A percentile compares a stretch with the other conserved stretches of the same genome.
phyloP scores from a whole-genome alignment of 495 filamentous ascomycete species.

The Chaetomium tenue region DNA sequence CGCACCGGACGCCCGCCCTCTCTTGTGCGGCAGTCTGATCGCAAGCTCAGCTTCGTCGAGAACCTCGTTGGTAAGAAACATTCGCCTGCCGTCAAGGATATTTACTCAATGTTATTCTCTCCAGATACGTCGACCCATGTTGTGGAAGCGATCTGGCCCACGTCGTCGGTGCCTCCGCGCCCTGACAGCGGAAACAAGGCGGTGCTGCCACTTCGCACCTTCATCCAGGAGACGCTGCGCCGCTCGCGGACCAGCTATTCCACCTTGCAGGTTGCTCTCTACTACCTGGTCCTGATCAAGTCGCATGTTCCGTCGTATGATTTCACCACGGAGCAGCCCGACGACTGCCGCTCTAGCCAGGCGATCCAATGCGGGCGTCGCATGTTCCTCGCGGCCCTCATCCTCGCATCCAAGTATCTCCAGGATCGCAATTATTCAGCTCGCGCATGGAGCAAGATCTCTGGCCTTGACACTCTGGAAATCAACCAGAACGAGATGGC shows the following conservation, averaged over 20 bases:
- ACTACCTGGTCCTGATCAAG: slow-evolving; percentile 93
- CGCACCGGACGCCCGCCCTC: slow-evolving; percentile 71
- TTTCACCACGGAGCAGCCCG: slow-evolving; percentile 83
- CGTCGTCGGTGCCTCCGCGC: slow-evolving; percentile 60
- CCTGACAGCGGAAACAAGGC: slow-evolving; percentile 59
- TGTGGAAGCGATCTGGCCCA: slow-evolving; percentile 96
- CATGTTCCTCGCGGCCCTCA: slow-evolving; percentile 93
- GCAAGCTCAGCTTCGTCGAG: slow-evolving; percentile 95
- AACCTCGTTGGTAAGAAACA: slow-evolving; percentile 90
- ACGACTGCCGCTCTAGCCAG: slow-evolving; percentile 68
- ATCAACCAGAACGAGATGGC: slow-evolving; percentile 97
- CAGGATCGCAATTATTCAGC: slow-evolving; percentile 98
- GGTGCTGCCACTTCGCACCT: slow-evolving; percentile 86
- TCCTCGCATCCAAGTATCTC: slow-evolving; percentile 93
- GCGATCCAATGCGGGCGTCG: slow-evolving; percentile 94
- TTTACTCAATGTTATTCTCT: slow-evolving; percentile 33
- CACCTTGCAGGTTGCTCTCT: slow-evolving; percentile 92
- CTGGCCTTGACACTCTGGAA: slow-evolving; percentile 81
- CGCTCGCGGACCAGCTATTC: slow-evolving; percentile 95
- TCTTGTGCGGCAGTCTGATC: slow-evolving; percentile 84
- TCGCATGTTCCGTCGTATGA: slow-evolving; percentile 77
- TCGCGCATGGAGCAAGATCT: slow-evolving; percentile 97
- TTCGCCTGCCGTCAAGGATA: slow-evolving; percentile 20
- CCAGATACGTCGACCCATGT: slow-evolving; percentile 95
- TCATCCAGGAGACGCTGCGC: slow-evolving; percentile 95